Base-by-base conservation (phyloP, 2,329 filamentous ascomycete genomes). In the Verruconis gallopava region DNA sequence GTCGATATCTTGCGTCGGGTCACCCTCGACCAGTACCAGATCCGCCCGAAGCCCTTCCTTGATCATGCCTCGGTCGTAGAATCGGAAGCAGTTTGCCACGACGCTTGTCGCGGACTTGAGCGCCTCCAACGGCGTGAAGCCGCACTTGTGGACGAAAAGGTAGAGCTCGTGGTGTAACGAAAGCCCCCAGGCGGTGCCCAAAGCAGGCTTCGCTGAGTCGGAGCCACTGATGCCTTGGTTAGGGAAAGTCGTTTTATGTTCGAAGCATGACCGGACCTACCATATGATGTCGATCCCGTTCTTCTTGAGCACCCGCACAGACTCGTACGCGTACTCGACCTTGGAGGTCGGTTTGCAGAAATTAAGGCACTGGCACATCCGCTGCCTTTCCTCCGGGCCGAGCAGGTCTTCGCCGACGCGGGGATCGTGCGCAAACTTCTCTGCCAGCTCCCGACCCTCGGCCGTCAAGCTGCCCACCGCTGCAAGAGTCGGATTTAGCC, bases 181-280 rank as follows among this genome's bases (percentile, higher is more conserved):
- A 11, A 67, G 52, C 5, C 65, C 64, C 45, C 56, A 68, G 1
- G 63, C 62, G 0, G 63, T 67, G 2, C 64, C 65, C 5, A 61
- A 49, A 3, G 63, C 63, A 17, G 63, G 62, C 1, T 59, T 58
- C 2, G 64, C 63, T 1, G 64, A 49, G 34, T 68, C 64, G 28
- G 59, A 62, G 11, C 65, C 65, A 47, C 62, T 64, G 35, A 4
- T 30, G 6, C n/a, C n/a, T n/a, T n/a, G n/a, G n/a, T n/a, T n/a
- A n/a, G n/a, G n/a, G n/a, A n/a, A n/a, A n/a, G n/a, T n/a, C n/a
- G n/a, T n/a, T n/a, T n/a, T n/a, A n/a, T n/a, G n/a, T n/a, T n/a
- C n/a, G n/a, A n/a, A n/a, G n/a, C n/a, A n/a, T n/a, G n/a, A n/a
- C n/a, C n/a, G n/a, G n/a, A n/a, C 54, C 46, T 47, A 65, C 63